Conservation (phyloP, 2,329 filamentous ascomycete species). For the Drechslerella coelobrocha region DNA sequence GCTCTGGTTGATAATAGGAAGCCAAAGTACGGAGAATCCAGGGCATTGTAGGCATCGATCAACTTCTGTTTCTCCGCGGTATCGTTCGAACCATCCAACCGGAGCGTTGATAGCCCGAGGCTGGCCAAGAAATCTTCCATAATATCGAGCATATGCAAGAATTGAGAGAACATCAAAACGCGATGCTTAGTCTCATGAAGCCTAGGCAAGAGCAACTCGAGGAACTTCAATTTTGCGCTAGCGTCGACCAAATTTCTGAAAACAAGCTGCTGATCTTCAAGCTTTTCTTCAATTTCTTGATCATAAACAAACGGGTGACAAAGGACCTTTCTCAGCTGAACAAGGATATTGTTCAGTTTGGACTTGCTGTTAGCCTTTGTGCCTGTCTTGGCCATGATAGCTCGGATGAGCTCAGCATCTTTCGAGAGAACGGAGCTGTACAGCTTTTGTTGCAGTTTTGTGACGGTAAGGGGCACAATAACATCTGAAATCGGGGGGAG, state of each 20-base stretch:
- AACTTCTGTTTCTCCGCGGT: conserved; percentile 89
- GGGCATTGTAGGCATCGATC: conserved; percentile 91
- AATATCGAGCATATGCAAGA: conserved; percentile 84
- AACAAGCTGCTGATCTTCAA: conserved; percentile 64
- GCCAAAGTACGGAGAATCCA: conserved; percentile 80
- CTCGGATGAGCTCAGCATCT: conserved; percentile 84
- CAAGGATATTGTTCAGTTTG: conserved; percentile 89
- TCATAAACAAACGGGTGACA: conserved; percentile 98
- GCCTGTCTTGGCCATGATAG: conserved; percentile 73
- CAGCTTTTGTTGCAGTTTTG: conserved; percentile 86
- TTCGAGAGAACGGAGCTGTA: conserved; percentile 93
- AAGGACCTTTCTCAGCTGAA: conserved; percentile 91
- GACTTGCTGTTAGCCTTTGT: conserved; percentile 70
- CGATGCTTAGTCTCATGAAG: conserved; percentile 84
- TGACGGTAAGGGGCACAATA: conserved; percentile 96
- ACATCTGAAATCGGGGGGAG: conserved; percentile 92
- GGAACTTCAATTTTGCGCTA: conserved; percentile 82
- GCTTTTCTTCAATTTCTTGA: conserved; percentile 83
- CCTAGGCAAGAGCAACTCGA: conserved; percentile 86
- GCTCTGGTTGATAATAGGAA: conserved; percentile 93
- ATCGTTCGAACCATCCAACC: conserved; percentile 83
- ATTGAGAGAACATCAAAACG: conserved; percentile 95
- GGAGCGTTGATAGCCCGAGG: conserved; percentile 74
- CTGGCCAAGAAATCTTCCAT: conserved; percentile 88
- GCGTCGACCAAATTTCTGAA: conserved; percentile 88